Base-by-base conservation (phyloP, 2,329 filamentous ascomycete genomes). In the Rutstroemia sp. region DNA sequence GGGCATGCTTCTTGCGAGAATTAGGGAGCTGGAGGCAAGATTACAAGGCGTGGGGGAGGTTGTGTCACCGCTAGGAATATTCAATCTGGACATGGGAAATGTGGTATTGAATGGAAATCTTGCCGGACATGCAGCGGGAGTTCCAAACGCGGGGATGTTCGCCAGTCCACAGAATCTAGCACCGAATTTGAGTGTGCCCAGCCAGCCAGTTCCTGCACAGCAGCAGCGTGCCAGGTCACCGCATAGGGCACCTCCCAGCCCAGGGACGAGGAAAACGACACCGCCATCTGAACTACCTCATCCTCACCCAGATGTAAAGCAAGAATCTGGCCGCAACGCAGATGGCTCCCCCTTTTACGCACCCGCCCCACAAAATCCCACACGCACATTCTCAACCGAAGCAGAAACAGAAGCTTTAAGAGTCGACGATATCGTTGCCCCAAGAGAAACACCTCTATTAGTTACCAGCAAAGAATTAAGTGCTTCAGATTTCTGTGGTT, bases 341-440 rank as follows among this genome's bases (percentile, higher is more conserved):
- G 67, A 70, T 57, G 68, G 68, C 10, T 64, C 52, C 5, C 67
- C 66, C 10, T 70, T 69, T 50, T 70, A 70, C 49, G 68, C 68
- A 16, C 68, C 68, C 12, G 66, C 66, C n/a, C 63, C 68, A 17
- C 54, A 57, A 50, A 67, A 69, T 47, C 68, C 68, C 17, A 61
- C 61, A 25, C 61, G 68, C 21, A 67, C 65, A 4, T 70, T 70
- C 50, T 58, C 62, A 47, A 51, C 58, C 10, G 39, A 47, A 36
- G 59, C 64, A 6, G 58, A 48, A 1, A 39, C 61, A 7, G 63
- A 64, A n/a, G 16, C 45, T 17, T 27, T 69, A 21, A 60, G 66
- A 46, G 60, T 70, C 19, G 67, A 68, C 50, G 57, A 58, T 27
- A 66, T 70, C 8, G 56, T 56, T 23, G 58, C 62, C 9, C 60